Base-by-base conservation (phyloP, 1,139 yeast genomes). In the Waltiozyma sp. region DNA sequence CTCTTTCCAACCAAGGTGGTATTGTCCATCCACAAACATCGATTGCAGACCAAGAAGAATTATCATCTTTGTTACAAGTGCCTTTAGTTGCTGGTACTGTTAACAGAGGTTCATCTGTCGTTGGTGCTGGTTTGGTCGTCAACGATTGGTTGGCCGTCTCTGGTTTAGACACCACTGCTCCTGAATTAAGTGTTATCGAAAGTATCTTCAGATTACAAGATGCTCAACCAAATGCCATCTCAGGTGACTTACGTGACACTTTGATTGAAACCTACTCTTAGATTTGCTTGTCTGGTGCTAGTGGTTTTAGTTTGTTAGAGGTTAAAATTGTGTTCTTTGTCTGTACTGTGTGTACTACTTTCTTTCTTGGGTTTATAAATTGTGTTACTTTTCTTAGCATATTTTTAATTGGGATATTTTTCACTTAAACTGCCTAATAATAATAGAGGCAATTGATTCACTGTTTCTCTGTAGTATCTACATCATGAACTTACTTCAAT, bases 41-140 rank as follows among this genome's bases (percentile, higher is more conserved):
- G 38, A 81, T 91, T 49, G 96, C 91, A 65, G 98, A 93, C 64
- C 98, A 91, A 70, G 98, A 93, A 68, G 98, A 93, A 68, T 75
- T 93, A 57, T 86, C 96, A 13, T 87, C 96, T 35, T 73, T 93
- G 62, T 74, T 93, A 58, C 98, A 93, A 68, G 95, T 93, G 41
- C 99, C 99, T 45, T 73, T 93, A 53, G 98, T 93, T 40, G 98
- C 99, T 14, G 99, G 99, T 65, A 88, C 97, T 37, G 93, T 93
- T 48, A 93, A 93, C 72, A 82, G 98, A 66, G 99, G 99, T 65
- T 85, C 95, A 23, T 70, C 95, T 11, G 97, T 91, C 42, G 95
- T 93, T 50, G 98, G 98, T 58, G 97, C 97, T 41, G 98, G 98
- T 54, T 79, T 91, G 80, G 97, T 93, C 41, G 98, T 89, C 41